phyloP scores from a whole-genome alignment of 768 basidiomycete genomes.

The Collybia mongolica region DNA sequence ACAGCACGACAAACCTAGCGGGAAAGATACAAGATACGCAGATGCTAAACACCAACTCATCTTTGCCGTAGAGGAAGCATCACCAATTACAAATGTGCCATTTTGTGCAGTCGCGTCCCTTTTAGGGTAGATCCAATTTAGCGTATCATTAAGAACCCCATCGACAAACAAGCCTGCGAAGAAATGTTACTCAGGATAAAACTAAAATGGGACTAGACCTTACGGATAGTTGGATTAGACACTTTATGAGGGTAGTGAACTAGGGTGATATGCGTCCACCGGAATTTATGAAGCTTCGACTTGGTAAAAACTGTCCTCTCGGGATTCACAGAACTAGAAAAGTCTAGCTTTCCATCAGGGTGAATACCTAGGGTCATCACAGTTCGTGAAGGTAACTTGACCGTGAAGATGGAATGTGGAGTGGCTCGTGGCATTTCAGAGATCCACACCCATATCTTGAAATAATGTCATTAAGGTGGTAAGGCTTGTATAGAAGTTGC shows the following conservation, averaged over 20 bases:
- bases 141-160: slow-evolving; percentile 60
- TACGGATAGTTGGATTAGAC: slow-evolving; percentile 61
- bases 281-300: slow-evolving; percentile 45
- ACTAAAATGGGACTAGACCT: slow-evolving; percentile 18
- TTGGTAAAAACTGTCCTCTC: slow-evolving; percentile 43
- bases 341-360: slow-evolving; percentile 55
- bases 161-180: slow-evolving; percentile 69
- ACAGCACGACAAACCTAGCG: slow-evolving; percentile 43
- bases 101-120: slow-evolving; percentile 33
- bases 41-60: slow-evolving; percentile 73
- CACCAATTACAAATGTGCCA: slow-evolving; percentile 56
- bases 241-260: slow-evolving; percentile 62
- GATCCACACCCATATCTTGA: slow-evolving; percentile 50
- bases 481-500: slow-evolving; percentile 5
- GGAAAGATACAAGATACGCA: slow-evolving; percentile 55
- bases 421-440: slow-evolving; percentile 33
- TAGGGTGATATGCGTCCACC: slow-evolving; percentile 74
- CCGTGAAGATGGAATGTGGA: slow-evolving; percentile 37
- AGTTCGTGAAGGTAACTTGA: slow-evolving; percentile 22
- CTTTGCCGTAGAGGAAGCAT: slow-evolving; percentile 36
- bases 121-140: slow-evolving; percentile 66
- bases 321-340: slow-evolving; percentile 37
- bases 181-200: not conserved
- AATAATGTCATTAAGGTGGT: not conserved
- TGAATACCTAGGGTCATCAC: slow-evolving; percentile 47